Percentiles rank a stretch among this genome's conserved stretches.
phyloP scores from a whole-genome alignment of 2,329 filamentous ascomycete species.

The Gnomoniopsis sp. region DNA sequence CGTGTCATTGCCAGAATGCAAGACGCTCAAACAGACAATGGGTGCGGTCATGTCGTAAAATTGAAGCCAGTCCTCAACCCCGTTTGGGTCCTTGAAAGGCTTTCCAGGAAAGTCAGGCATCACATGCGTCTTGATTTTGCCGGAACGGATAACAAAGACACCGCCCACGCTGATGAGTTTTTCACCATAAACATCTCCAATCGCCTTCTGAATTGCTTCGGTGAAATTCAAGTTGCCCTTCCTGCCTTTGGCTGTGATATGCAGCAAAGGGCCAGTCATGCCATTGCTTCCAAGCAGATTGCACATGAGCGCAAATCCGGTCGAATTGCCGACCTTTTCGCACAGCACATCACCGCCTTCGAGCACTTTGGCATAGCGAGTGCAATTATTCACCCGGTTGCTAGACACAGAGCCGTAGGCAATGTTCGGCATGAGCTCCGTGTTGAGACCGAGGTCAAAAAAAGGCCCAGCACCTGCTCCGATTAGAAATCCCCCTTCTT shows the following conservation, averaged over 20 bases:
- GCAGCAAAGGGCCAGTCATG: conserved; percentile 30
- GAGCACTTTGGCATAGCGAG: conserved; percentile 25
- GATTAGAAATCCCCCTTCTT: conserved; percentile 30
- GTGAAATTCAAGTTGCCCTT: conserved; percentile 30
- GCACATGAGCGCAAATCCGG: conserved; percentile 39
- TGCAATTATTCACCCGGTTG: conserved; percentile 25
- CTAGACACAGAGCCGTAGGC: conserved; percentile 24
- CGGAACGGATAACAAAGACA: conserved; percentile 35
- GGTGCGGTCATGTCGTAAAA: conserved; percentile 35
- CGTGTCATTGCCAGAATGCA: conserved; percentile 38
- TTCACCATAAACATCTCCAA: conserved; percentile 31
- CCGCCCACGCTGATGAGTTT: conserved; percentile 36
- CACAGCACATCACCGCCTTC: conserved; percentile 13
- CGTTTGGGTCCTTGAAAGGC: conserved; percentile 27
- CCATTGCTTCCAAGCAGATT: conserved; percentile 38
- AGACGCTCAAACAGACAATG: conserved; percentile 36
- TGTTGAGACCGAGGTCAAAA: conserved; percentile 37
- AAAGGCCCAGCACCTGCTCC: conserved; percentile 42
- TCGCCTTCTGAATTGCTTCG: conserved; percentile 28
- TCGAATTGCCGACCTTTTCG: conserved; percentile 19
- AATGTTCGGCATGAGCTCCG: conserved; percentile 38
- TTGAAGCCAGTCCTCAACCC: conserved; percentile 36
- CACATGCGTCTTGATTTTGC: conserved; percentile 36
- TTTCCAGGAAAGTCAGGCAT: conserved; percentile 41
- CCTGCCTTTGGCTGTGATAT: conserved; percentile 31